Evolutionary conservation across 805 yeast species (phyloP), one percentile per base, ranked within the genome.

Genomic region (Metschnikowia colocasiae): DNA sequence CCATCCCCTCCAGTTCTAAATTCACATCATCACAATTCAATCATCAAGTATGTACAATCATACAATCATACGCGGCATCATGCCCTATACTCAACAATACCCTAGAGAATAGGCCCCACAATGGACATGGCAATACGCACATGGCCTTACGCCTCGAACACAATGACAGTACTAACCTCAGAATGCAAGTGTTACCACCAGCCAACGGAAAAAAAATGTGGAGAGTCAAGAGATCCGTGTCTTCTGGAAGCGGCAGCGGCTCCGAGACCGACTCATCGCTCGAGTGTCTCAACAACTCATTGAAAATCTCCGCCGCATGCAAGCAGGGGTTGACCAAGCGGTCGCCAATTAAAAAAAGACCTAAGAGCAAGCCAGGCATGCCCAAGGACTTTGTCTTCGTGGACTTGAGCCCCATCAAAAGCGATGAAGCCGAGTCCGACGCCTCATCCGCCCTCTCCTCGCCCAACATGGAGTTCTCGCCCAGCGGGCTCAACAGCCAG

Each of bases 361-460:
- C 76, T 27, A 71, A 68, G 62, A 63, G 67, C 54, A 67, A 63
- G 57, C 75, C 75, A 6, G 76, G 76, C 3, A 67, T 63, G 64
- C 74, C 74, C 42, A 71, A 68, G 58, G 75, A 70, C 53, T 72
- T 71, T 50, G 74, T 72, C 16, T 72, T 72, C 53, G 76, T 72
- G 36, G 75, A 72, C 54, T 68, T 72, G 53, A 68, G 74, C 16
- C 76, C 76, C 18, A 64, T 71, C 23, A 67, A 67, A 51, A 59
- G 60, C 26, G 61, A 55, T 22, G 53, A 54, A 8, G 55, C 60
- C 3, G 54, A 61, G 15, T 54, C 60, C 8, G 61, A 55, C 29
- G 53, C 54, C 33, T 56, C 60, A 8, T 50, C 52, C 35, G 35
- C 48, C 13, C 40, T 40, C 29, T 48, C 57, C 1, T 41, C 48